Conservation (phyloP, 2,329 filamentous ascomycete genomes). For the Gyromitra esculenta region DNA sequence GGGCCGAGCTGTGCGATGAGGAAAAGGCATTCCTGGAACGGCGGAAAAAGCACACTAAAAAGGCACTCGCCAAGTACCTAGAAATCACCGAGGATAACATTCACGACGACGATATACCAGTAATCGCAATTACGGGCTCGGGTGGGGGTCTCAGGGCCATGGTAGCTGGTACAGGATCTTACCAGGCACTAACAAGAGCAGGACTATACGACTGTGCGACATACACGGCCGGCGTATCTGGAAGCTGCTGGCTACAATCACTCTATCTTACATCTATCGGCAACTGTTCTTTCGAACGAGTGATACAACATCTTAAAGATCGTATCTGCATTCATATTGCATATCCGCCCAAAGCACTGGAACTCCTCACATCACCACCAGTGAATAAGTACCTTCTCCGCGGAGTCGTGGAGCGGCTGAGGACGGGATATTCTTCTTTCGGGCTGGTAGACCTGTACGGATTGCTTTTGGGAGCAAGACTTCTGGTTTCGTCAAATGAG, state of each 20-base stretch:
- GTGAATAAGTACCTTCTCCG: conserved; percentile 92
- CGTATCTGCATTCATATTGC: conserved; percentile 89
- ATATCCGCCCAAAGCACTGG: conserved; percentile 84
- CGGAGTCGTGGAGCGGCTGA: conserved; percentile 89
- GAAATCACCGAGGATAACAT: conserved; percentile 79
- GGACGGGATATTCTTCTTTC: conserved; percentile 80
- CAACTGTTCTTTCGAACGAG: conserved; percentile 71
- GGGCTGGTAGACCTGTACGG: conserved; percentile 95
- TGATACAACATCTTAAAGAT: conserved; percentile 86
- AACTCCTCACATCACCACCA: conserved; percentile 82
- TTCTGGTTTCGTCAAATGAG: conserved; percentile 87
- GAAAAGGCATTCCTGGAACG: conserved; percentile 78
- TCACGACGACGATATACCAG: conserved; percentile 91
- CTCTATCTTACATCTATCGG: conserved; percentile 85
- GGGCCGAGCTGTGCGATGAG: conserved; percentile 80
- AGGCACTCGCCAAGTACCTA: conserved; percentile 83
- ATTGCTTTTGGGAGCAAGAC: conserved; percentile 80
- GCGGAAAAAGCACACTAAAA: conserved; percentile 73
- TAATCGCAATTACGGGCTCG: conserved; percentile 92
- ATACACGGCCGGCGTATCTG: conserved; percentile 94
- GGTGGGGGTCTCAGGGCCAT: conserved; percentile 90
- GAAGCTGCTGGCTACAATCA: conserved; percentile 93
- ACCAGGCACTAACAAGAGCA: conserved; percentile 82
- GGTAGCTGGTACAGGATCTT: conserved; percentile 88
- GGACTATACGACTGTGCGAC: conserved; percentile 94